These are phyloP conservation scores for Candida odintsovae DNA, from an alignment of 805 yeast genomes.

Conservation along the genomic window DNA sequence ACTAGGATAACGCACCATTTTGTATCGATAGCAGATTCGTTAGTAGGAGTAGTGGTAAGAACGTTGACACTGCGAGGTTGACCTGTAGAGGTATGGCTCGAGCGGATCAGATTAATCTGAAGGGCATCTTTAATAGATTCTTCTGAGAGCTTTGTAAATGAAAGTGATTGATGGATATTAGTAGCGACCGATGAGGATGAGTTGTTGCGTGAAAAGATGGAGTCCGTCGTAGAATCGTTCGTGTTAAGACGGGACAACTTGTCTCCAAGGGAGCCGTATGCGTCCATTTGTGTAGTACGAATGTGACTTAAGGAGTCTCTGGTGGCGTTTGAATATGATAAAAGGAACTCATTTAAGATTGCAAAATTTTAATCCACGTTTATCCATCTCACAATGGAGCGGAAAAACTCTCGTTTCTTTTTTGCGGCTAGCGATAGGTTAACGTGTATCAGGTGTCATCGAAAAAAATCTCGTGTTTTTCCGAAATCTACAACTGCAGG, in stretches of 20 bases:
- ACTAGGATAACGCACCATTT: constrained; percentile 67
- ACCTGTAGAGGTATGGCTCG: constrained; percentile 8
- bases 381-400: not conserved
- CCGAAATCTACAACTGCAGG: not conserved
- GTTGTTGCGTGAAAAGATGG: constrained; percentile 21
- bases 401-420: not conserved
- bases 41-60: constrained; percentile 23
- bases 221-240: constrained; percentile 16
- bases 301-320: not conserved
- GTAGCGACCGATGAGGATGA: constrained; percentile 21
- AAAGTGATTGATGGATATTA: not conserved
- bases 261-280: constrained; percentile 3
- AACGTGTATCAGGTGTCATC: not conserved
- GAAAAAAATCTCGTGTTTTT: not conserved
- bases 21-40: constrained; percentile 20
- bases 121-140: constrained; percentile 12
- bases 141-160: not conserved
- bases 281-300: not conserved
- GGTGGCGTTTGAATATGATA: not conserved
- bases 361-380: not conserved
- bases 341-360: not conserved
- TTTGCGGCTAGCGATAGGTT: no score
- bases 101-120: constrained; percentile 9
- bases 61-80: constrained; percentile 17
- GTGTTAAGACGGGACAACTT: constrained; percentile 18